phyloP scores from a whole-genome alignment of 2,329 filamentous ascomycete species.

The Ceratocystis ficicola region DNA sequence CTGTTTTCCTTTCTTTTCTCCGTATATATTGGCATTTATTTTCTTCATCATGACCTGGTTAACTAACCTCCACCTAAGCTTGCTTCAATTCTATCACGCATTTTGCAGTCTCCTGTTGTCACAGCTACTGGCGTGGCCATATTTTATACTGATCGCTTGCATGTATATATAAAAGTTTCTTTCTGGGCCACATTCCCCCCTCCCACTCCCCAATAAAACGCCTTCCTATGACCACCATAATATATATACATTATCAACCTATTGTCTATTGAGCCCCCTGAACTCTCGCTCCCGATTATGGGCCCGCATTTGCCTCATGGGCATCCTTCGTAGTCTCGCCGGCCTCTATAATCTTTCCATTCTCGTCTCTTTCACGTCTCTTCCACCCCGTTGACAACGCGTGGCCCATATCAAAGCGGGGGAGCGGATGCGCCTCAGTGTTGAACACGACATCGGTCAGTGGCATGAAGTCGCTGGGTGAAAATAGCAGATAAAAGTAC shows the following conservation, averaged over 20 bases:
- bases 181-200: too few species aligned
- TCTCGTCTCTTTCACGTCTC: conserved; percentile 48
- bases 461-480: conserved; percentile 66
- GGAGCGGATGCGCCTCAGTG: conserved; percentile 86
- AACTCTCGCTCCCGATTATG: conserved; percentile 4
- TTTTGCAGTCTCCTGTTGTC: too few species aligned
- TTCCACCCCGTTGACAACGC: conserved; percentile 73
- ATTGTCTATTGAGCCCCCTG: background rate
- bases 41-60: too few species aligned
- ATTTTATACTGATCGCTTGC: too few species aligned
- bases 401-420: conserved; percentile 68
- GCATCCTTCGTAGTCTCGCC: background rate
- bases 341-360: conserved; percentile 32
- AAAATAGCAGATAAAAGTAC: conserved; percentile 94
- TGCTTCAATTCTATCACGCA: too few species aligned
- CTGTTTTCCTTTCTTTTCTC: background rate
- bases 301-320: background rate
- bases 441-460: conserved; percentile 85
- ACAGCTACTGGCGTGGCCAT: too few species aligned
- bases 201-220: background rate
- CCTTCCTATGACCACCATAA: background rate
- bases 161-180: too few species aligned
- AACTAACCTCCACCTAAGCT: too few species aligned
- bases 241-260: background rate
- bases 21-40: background rate